These are phyloP conservation scores for Lycium ferocissimum DNA, from an alignment of 257 asterid species.

Conservation along the genomic window DNA sequence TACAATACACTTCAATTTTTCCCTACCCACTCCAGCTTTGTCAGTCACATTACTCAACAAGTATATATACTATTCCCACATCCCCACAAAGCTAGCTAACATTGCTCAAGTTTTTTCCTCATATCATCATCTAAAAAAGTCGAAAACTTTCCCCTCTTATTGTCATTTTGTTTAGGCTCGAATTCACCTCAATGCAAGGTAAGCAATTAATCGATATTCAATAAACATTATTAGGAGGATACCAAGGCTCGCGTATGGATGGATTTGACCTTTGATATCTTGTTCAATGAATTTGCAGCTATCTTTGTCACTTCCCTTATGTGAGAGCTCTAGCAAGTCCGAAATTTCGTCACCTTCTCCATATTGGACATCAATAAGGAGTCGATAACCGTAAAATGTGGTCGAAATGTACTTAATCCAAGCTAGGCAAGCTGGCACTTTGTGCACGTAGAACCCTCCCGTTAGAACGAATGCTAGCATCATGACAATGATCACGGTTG, in stretches of 20 bases:
- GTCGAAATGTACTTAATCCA: constrained; percentile 85
- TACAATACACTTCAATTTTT: constrained; percentile 10
- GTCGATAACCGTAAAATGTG: constrained; percentile 71
- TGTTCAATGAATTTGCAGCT: constrained; percentile 66
- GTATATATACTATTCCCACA: neutral
- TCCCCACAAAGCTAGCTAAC: neutral
- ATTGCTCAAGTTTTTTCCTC: neutral
- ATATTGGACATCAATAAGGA: constrained; percentile 71
- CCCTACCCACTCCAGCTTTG: constrained; percentile 18
- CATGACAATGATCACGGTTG: constrained; percentile 77
- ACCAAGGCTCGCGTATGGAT: constrained; percentile 63
- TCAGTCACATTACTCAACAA: constrained; percentile 17
- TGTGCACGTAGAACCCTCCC: constrained; percentile 89
- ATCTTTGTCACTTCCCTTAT: constrained; percentile 41
- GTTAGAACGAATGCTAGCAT: constrained; percentile 86
- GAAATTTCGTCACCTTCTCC: constrained; percentile 66
- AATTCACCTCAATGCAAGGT: constrained; percentile 65
- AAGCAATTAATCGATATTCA: constrained; percentile 81
- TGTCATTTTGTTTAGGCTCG: constrained; percentile 39
- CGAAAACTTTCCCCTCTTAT: neutral
- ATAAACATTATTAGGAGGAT: constrained; percentile 69
- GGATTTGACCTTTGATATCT: constrained; percentile 72
- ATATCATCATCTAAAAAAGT: constrained; percentile 13
- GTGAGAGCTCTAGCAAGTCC: constrained; percentile 60
- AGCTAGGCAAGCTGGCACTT: constrained; percentile 63